Evolutionary conservation across 2,329 filamentous ascomycete genomes (phyloP).

Genomic region (Trichothecium roseum): DNA sequence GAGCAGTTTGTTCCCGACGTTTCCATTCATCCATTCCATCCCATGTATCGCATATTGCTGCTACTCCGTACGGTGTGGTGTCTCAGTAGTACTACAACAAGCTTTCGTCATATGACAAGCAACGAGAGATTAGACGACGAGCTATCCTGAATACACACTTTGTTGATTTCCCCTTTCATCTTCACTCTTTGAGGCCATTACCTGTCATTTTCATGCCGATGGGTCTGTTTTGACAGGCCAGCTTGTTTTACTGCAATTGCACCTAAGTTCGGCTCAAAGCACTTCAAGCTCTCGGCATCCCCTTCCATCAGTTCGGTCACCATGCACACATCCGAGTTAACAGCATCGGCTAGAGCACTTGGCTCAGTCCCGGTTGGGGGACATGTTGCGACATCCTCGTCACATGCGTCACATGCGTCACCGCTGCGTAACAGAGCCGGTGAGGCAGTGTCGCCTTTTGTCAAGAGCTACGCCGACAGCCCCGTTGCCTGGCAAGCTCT

Average conservation of each 20-base stretch:
- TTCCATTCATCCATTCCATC: too few relatives aligned
- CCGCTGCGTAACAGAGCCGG: slow-evolving; percentile 24
- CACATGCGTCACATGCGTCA: slow-evolving; percentile 6
- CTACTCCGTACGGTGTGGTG: too few relatives aligned
- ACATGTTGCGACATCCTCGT: slow-evolving; percentile 5
- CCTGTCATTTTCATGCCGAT: background rate
- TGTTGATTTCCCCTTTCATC: too few relatives aligned
- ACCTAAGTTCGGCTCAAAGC: too few relatives aligned
- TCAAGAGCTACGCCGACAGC: slow-evolving; percentile 67
- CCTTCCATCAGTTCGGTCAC: background rate
- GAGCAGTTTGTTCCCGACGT: too few relatives aligned
- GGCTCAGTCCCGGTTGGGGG: slow-evolving; percentile 14
- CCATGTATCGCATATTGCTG: too few relatives aligned
- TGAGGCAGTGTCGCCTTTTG: slow-evolving; percentile 39
- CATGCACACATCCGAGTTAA: slow-evolving; percentile 28
- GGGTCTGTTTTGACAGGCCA: slow-evolving; percentile 2
- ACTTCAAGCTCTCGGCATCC: too few relatives aligned
- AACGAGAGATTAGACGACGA: too few relatives aligned
- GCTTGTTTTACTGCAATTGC: background rate
- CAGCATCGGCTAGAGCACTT: slow-evolving; percentile 22
- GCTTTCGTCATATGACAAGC: too few relatives aligned
- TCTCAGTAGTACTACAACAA: too few relatives aligned
- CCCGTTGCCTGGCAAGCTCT: slow-evolving; percentile 88
- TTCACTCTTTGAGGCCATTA: too few relatives aligned
- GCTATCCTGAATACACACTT: too few relatives aligned